phyloP scores from a whole-genome alignment of 2,329 filamentous ascomycete species.

The Pseudogymnoascus sp. region DNA sequence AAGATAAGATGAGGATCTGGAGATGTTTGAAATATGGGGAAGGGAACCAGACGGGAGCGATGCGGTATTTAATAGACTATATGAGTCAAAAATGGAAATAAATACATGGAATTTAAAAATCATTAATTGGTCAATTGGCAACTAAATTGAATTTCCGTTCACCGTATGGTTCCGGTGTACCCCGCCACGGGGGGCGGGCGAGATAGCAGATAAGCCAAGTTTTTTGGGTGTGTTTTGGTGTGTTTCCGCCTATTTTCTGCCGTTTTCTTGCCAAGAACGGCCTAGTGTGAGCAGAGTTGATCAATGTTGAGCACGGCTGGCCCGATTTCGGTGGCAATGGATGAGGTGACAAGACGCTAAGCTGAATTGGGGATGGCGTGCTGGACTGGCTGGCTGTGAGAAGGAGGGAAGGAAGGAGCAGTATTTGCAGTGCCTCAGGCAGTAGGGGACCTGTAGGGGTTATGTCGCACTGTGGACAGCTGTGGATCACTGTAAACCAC shows the following conservation, averaged over 20 bases:
- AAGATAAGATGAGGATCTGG: neutral
- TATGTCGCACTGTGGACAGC: neutral
- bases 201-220: conserved; percentile 4
- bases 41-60: neutral
- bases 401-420: too few relatives aligned
- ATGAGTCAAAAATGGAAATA: conserved; percentile 5
- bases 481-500: too few relatives aligned
- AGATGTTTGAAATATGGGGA: neutral
- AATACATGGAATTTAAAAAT: neutral
- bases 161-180: conserved; percentile 9
- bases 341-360: neutral
- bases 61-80: conserved; percentile 1
- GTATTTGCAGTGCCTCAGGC: too few relatives aligned
- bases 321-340: neutral
- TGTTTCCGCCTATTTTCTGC: neutral
- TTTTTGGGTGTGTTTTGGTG: neutral
- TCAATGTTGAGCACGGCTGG: too few relatives aligned
- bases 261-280: too few relatives aligned
- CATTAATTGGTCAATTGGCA: conserved; percentile 1
- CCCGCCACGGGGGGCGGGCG: conserved; percentile 1
- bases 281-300: too few relatives aligned
- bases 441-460: neutral
- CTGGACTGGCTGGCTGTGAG: neutral
- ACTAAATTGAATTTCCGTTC: neutral
- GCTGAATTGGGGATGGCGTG: neutral